Evolutionary conservation across 2,329 filamentous ascomycete genomes (phyloP), one percentile per base, ranked within the genome.

Genomic region (Knoxdaviesia proteae): DNA sequence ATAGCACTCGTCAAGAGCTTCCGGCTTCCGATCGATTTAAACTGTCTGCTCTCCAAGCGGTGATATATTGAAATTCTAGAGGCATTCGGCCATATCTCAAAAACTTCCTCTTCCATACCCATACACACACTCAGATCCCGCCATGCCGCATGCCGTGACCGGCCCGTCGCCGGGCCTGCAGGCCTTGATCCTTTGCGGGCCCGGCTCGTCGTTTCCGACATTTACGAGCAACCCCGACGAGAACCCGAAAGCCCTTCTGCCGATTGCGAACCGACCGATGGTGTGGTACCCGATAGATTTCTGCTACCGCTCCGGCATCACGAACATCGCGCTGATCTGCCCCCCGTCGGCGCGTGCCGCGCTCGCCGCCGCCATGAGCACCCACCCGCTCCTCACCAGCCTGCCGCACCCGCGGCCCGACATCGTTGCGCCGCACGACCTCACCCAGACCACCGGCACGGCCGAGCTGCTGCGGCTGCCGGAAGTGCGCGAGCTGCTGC

Each of bases 261-360:
- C 83, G 5, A 80, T 90, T 46, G 83, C 83, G 34, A 90, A 90
- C 57, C 63, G 83, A 50, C 83, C 83, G 1, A 90, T 90, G 83
- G 78, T 90, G 39, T 88, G 84, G 80, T 90, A 90, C 56, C 78
- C 83, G 5, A 71, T 90, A 36, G 82, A 88, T 52, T 88, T 84
- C 62, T 88, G 82, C 59, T 81, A 84, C 54, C 74, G 82, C 35
- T 82, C 80, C 57, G 82, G 83, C 50, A 74, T 87, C 49, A 81
- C 77, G 53, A 74, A 70, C 47, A 76, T 76, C 52, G 77, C 71
- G 30, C 59, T 79, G 38, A 65, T 78, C 45, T 73, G 71, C 48
- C 78, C 65, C 46, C 80, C 67, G 38, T 80, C 68, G 56, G 79
- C 80, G 4, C 65, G 71, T 39, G 62, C 69, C 40, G 77, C 80